phyloP scores from a whole-genome alignment of 768 basidiomycete species.

The Psilocybe subaeruginosa region DNA sequence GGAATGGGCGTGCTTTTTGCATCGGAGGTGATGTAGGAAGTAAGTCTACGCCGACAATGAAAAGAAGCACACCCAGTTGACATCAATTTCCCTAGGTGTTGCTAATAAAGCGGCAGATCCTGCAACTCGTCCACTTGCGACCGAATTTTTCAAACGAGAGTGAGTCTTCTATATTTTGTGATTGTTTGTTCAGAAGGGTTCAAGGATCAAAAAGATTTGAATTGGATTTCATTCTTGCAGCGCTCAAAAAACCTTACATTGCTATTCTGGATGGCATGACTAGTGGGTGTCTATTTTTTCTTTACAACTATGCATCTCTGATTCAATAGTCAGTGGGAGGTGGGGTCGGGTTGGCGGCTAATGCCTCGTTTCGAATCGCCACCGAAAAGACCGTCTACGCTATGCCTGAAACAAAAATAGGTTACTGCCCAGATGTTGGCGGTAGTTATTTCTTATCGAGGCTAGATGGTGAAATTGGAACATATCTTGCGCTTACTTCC shows the following conservation, averaged over 20 bases:
- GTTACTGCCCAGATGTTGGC: conserved; percentile 92
- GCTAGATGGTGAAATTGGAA: conserved; percentile 89
- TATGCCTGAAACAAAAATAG: conserved; percentile 97
- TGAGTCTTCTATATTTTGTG: conserved; percentile 39
- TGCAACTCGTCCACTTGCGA: conserved; percentile 60
- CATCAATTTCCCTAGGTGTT: conserved; percentile 46
- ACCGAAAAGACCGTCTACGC: conserved; percentile 91
- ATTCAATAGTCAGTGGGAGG: conserved; percentile 76
- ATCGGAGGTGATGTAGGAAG: conserved; percentile 94
- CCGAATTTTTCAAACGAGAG: conserved; percentile 92
- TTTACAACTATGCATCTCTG: conserved; percentile 11
- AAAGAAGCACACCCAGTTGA: neutral
- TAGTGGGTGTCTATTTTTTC: conserved; percentile 57
- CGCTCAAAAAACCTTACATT: conserved; percentile 85
- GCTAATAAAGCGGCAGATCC: conserved; percentile 51
- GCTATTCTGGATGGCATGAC: conserved; percentile 90
- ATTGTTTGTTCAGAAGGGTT: conserved; percentile 5
- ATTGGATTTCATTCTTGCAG: conserved; percentile 72
- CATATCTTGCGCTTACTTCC: conserved; percentile 91
- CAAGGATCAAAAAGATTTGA: conserved; percentile 62
- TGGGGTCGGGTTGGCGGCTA: conserved; percentile 84
- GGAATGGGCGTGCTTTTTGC: conserved; percentile 81
- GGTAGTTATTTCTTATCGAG: conserved; percentile 87
- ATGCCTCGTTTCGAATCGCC: conserved; percentile 89
- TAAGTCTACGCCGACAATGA: conserved; percentile 40